Evolutionary conservation across 1,139 yeast species (phyloP), one percentile per base, ranked within the genome.

Genomic region (Pichia terricola): DNA sequence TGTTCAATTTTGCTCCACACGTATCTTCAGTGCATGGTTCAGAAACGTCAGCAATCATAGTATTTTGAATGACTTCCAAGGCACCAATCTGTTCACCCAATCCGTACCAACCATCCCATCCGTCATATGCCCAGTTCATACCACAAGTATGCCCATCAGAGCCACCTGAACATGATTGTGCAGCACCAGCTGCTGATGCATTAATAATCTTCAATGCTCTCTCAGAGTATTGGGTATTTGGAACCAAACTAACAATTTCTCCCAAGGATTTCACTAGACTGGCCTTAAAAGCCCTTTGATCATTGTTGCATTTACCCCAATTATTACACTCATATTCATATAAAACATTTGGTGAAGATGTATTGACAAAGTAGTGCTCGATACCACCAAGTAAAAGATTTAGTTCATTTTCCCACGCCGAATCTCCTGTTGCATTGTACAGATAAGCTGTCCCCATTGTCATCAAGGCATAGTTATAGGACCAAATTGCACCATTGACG

Each of bases 71-170:
- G 3, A 77, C 76, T 61, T 87, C 96, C 44, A 88, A 67, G 0
- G 96, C 96, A 39, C 78, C 63, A 81, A 89, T 85, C 62, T 89
- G 96, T 64, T 89, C 96, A 52, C 97, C 97, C 36, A 89, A 71
- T 11, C 97, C 97, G 54, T 75, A 88, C 42, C 54, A 59, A 2
- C 81, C 83, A 63, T 89, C 97, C 83, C 88, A 89, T 10, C 74
- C 74, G 40, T 64, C 69, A 25, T 63, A 56, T 38, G 74, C 65
- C 97, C 97, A 89, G 58, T 81, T 73, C 46, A 77, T 61, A 38
- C 96, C 96, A 68, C 97, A 89, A 0, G 96, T 88, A 56, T 81
- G 83, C n/a, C 89, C 89, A 66, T 88, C 96, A 2, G 65, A 50
- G 59, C 96, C 96, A 55, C 96, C 96, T 2, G 79, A 67, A 64